Percentiles rank a stretch among this genome's conserved stretches.
Evolutionary conservation across 1,284 basidiomycete species (phyloP).

Genomic region (Fomitopsis palustris): DNA sequence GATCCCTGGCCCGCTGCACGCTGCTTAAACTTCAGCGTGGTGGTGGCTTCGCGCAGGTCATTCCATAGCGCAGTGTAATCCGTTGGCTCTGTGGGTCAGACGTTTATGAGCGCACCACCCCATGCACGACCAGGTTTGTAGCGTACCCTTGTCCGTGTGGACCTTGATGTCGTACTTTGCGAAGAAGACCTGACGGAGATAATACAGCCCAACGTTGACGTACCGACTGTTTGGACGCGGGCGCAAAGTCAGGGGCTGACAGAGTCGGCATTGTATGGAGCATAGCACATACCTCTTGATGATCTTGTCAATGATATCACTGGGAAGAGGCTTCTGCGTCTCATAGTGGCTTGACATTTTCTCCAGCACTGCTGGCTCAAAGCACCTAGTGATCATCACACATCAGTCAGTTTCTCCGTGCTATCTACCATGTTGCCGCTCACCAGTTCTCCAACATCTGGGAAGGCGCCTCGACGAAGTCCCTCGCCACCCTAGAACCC

Average conservation of each 20-base stretch:
- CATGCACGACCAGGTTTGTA: background rate
- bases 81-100: conserved; percentile 39
- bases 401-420: background rate
- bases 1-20: conserved; percentile 65
- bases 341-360: conserved; percentile 78
- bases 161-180: conserved; percentile 77
- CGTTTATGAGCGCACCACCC: background rate
- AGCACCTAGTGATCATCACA: conserved; percentile 46
- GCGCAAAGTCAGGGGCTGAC: background rate
- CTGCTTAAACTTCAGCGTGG: conserved; percentile 60
- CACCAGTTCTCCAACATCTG: conserved; percentile 92
- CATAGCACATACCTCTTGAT: conserved; percentile 56
- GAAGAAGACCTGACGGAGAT: conserved; percentile 80
- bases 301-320: conserved; percentile 75
- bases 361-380: conserved; percentile 73
- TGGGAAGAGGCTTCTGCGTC: conserved; percentile 66
- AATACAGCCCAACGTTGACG: conserved; percentile 76
- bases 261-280: background rate
- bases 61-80: conserved; percentile 79
- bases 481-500: conserved; percentile 56
- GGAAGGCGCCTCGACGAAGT: conserved; percentile 85
- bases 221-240: conserved; percentile 50
- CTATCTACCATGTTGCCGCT: conserved; percentile 9
- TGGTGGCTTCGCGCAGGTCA: conserved; percentile 60
- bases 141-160: conserved; percentile 63